Conservation (phyloP, 208 protist species). For the Trypanosoma caninum region DNA sequence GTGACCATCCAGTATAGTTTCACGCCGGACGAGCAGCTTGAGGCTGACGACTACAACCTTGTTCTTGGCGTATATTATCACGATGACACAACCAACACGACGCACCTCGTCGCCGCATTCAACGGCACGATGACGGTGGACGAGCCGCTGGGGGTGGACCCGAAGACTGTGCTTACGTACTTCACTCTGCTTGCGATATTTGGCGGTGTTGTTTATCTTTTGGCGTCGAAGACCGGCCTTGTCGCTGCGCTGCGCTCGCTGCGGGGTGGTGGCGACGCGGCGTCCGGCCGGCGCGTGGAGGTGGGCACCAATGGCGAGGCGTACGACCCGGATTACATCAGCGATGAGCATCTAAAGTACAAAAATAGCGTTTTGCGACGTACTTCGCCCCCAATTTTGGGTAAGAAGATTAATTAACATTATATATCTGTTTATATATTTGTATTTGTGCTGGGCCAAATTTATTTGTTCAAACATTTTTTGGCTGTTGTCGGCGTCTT, state of each 20-base stretch:
- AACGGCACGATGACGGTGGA: conserved; percentile 71
- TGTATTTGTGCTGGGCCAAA: conserved; percentile 1
- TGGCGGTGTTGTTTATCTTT: conserved; percentile 42
- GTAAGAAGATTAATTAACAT: conserved; percentile 47
- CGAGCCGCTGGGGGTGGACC: conserved; percentile 70
- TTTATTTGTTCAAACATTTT: conserved; percentile 4
- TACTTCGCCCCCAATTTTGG: conserved; percentile 36
- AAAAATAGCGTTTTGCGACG: conserved; percentile 53
- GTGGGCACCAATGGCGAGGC: conserved; percentile 32
- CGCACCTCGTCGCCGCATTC: conserved; percentile 64
- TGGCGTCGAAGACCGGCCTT: conserved; percentile 42
- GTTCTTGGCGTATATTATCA: conserved; percentile 76
- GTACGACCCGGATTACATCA: conserved; percentile 83
- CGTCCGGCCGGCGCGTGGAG: conserved; percentile 13
- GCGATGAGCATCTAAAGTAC: conserved; percentile 73
- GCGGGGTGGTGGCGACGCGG: conserved; percentile 8
- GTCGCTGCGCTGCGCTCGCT: conserved; percentile 31
- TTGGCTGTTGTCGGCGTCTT: conserved; percentile 3
- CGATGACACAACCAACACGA: conserved; percentile 54
- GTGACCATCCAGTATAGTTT: conserved; percentile 82
- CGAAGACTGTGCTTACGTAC: conserved; percentile 80
- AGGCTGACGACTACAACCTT: conserved; percentile 83
- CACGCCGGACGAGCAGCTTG: conserved; percentile 56
- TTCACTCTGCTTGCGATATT: conserved; percentile 68
- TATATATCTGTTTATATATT: background rate